These are phyloP conservation scores for Isoetes taiwanensis DNA, from an alignment of 75 land plant genomes.

Conservation along the genomic window DNA sequence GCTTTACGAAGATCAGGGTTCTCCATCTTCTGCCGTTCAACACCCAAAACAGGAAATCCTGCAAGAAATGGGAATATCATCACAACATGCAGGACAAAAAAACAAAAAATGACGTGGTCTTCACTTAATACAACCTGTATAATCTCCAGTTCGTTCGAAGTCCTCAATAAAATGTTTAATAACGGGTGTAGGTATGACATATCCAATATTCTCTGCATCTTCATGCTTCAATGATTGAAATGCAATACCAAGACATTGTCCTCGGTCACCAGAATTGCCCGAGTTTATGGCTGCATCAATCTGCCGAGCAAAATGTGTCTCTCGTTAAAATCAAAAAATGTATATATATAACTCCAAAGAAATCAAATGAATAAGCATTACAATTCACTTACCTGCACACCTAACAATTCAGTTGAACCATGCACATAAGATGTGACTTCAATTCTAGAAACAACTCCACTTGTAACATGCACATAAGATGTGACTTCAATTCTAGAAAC, in stretches of 20 bases:
- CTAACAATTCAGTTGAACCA: conserved; percentile 95
- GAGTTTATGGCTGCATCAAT: conserved; percentile 98
- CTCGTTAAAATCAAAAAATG: no score
- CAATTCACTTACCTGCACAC: conserved; percentile 75
- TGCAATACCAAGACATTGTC: conserved; percentile 97
- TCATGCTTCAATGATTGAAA: conserved; percentile 96
- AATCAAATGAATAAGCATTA: no score
- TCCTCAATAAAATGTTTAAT: conserved; percentile 79
- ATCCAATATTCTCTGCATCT: conserved; percentile 95
- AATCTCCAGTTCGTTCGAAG: conserved; percentile 71
- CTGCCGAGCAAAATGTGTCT: no score
- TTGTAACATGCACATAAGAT: no score
- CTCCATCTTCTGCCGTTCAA: conserved; percentile 96
- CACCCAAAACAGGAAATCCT: conserved; percentile 86
- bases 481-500: conserved; percentile 92
- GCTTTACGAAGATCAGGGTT: conserved; percentile 72
- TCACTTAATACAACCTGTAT: conserved; percentile 55
- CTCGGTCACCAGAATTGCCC: conserved; percentile 89
- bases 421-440: no score
- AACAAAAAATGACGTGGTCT: no score
- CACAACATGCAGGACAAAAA: no score
- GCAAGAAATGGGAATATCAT: no score
- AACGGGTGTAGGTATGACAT: conserved; percentile 97
- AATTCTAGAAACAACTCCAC: no score
- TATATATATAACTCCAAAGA: no score